Evolutionary conservation across 2,329 filamentous ascomycete species (phyloP).

Genomic region (Penicillium sp.): DNA sequence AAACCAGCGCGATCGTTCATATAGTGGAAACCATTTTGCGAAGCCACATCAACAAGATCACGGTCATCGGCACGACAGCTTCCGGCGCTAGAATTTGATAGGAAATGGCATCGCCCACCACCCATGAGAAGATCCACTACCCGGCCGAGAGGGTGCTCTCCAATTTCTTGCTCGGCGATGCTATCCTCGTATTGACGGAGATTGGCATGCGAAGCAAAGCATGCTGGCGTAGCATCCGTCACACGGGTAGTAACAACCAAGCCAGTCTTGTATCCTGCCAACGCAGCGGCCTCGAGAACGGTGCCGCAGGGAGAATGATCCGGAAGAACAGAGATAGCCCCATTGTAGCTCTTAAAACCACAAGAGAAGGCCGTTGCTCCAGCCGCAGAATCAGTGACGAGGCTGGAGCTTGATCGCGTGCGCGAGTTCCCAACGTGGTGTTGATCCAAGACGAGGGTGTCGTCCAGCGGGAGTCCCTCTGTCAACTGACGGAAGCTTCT

Average conservation of each 20-base stretch:
- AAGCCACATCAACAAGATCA: slow-evolving; percentile 68
- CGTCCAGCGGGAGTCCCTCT: slow-evolving; percentile 63
- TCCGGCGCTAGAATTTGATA: slow-evolving; percentile 72
- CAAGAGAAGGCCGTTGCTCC: slow-evolving; percentile 96
- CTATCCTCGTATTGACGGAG: slow-evolving; percentile 74
- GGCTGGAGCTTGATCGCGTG: slow-evolving; percentile 73
- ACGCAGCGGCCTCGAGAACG: slow-evolving; percentile 86
- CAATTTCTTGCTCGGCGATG: slow-evolving; percentile 88
- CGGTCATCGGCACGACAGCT: slow-evolving; percentile 74
- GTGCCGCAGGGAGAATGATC: slow-evolving; percentile 84
- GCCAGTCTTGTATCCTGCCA: slow-evolving; percentile 84
- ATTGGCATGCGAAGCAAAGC: slow-evolving; percentile 85
- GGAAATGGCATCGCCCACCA: slow-evolving; percentile 86
- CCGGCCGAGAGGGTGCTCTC: slow-evolving; percentile 76
- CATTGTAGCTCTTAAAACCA: slow-evolving; percentile 90
- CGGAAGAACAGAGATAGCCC: slow-evolving; percentile 83
- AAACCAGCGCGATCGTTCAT: slow-evolving; percentile 67
- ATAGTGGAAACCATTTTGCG: slow-evolving; percentile 76
- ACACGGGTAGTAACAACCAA: slow-evolving; percentile 91
- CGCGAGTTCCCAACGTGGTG: slow-evolving; percentile 87
- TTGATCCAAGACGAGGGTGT: slow-evolving; percentile 73
- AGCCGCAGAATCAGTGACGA: slow-evolving; percentile 94
- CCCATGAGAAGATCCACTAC: slow-evolving; percentile 90
- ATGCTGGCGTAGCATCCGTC: slow-evolving; percentile 92
- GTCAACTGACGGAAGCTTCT: slow-evolving; percentile 77